Conservation (phyloP, 139 green algal species). For the Penium margaritaceum region DNA sequence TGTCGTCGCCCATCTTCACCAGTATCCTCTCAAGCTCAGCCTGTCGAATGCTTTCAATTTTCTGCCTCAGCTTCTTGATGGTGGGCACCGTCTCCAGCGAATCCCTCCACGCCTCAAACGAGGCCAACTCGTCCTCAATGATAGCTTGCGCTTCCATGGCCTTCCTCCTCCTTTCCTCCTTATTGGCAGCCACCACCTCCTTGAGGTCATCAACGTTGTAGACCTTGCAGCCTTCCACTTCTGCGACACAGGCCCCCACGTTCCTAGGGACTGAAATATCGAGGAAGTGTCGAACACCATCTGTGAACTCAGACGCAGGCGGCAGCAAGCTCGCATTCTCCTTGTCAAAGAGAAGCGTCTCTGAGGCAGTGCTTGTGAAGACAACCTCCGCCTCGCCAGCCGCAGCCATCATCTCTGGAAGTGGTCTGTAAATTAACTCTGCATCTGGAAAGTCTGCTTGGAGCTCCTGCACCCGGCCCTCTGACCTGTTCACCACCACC, state of each 20-base stretch:
- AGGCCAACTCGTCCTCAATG: constrained; percentile 64
- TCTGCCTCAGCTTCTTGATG: constrained; percentile 89
- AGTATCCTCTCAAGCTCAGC: constrained; percentile 89
- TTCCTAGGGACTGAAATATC: constrained; percentile 97
- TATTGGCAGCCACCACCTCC: constrained; percentile 94
- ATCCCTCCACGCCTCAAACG: constrained; percentile 95
- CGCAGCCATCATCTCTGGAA: constrained; percentile 79
- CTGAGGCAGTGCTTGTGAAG: constrained; percentile 73
- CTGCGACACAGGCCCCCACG: constrained; percentile 73
- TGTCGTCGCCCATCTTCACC: constrained; percentile 65
- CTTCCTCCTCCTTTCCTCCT: constrained; percentile 68
- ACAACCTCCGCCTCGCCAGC: constrained; percentile 75
- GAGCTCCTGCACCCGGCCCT: constrained; percentile 78
- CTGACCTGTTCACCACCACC: constrained; percentile 82
- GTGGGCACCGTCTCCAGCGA: constrained; percentile 94
- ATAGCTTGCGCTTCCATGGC: constrained; percentile 62
- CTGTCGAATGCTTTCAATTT: constrained; percentile 81
- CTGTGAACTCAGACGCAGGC: constrained; percentile 55
- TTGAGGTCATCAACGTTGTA: constrained; percentile 99
- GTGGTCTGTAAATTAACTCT: constrained; percentile 83
- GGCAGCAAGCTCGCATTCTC: constrained; percentile 53
- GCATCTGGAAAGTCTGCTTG: constrained; percentile 91
- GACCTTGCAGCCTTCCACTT: constrained; percentile 61
- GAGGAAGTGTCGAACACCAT: constrained; percentile 82
- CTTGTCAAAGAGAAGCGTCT: constrained; percentile 49